Evolutionary conservation across 2,329 filamentous ascomycete genomes (phyloP).

Genomic region (Cladorrhinum sp.): DNA sequence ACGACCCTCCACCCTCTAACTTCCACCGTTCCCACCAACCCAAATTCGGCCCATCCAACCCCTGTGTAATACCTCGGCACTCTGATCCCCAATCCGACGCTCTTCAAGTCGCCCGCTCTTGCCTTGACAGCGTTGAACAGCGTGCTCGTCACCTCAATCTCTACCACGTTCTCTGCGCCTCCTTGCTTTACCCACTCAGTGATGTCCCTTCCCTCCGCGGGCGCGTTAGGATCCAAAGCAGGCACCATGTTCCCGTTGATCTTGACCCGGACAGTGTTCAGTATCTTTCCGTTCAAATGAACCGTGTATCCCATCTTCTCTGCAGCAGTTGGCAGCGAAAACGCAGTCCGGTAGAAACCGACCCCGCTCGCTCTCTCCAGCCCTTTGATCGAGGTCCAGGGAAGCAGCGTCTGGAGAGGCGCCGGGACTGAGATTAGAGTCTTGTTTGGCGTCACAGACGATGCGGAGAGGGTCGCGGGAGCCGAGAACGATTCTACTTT

Average conservation of each 20-base stretch:
- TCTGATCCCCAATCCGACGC: neutral
- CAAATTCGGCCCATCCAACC: slow-evolving; percentile 10
- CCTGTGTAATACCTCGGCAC: slow-evolving; percentile 14
- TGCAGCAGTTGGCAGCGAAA: neutral
- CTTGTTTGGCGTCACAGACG: neutral
- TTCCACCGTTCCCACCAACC: slow-evolving; percentile 15
- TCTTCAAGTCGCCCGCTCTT: slow-evolving; percentile 9
- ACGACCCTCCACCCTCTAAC: slow-evolving; percentile 11
- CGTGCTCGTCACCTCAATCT: slow-evolving; percentile 16
- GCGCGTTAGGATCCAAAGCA: slow-evolving; percentile 12
- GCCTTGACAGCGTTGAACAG: slow-evolving; percentile 22
- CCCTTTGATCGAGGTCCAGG: slow-evolving; percentile 13
- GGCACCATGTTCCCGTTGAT: slow-evolving; percentile 10
- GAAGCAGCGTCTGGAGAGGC: slow-evolving; percentile 6
- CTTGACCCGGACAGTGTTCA: slow-evolving; percentile 14
- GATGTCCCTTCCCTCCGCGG: slow-evolving; percentile 13
- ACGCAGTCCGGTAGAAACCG: slow-evolving; percentile 12
- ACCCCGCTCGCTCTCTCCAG: slow-evolving; percentile 14
- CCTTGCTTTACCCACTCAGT: neutral
- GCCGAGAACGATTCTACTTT: slow-evolving; percentile 14
- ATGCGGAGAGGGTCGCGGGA: neutral
- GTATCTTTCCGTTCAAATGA: slow-evolving; percentile 14
- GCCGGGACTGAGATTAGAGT: neutral
- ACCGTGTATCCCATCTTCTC: slow-evolving; percentile 5
- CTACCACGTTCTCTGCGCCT: neutral